A percentile compares a stretch with the other conserved stretches of the same genome.
Evolutionary conservation across 805 yeast genomes (phyloP).

Genomic region (Yamadazyma tumulicola): DNA sequence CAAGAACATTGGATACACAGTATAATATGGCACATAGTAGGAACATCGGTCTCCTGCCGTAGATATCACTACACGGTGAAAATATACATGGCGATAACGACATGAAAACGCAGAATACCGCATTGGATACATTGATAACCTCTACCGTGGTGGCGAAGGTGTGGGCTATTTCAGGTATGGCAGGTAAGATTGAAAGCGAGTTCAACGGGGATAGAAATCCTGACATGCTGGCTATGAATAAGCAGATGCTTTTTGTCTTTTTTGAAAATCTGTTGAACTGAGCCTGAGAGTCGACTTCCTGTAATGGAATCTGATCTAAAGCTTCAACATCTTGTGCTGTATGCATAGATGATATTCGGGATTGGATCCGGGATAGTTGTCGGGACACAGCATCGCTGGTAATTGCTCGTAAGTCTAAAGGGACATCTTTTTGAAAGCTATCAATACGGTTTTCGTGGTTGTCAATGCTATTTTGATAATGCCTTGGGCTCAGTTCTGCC

Average conservation of each 20-base stretch:
- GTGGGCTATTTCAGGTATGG: constrained; percentile 47
- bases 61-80: constrained; percentile 50
- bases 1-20: constrained; percentile 19
- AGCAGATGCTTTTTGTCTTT: constrained; percentile 13
- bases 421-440: constrained; percentile 13
- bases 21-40: constrained; percentile 36
- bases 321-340: background rate
- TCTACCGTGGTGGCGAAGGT: constrained; percentile 44
- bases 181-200: constrained; percentile 47
- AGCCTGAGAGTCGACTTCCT: constrained; percentile 4
- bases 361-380: constrained; percentile 18
- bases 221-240: constrained; percentile 16
- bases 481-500: background rate
- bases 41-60: constrained; percentile 47
- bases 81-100: constrained; percentile 49
- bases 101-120: constrained; percentile 50
- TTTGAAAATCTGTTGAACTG: constrained; percentile 13
- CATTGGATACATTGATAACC: constrained; percentile 47
- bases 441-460: background rate
- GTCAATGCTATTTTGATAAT: background rate
- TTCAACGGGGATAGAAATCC: constrained; percentile 46
- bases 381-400: constrained; percentile 19
- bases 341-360: constrained; percentile 11
- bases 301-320: background rate
- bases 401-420: constrained; percentile 17